Evolutionary conservation across 2,329 filamentous ascomycete species (phyloP), one percentile per base, ranked within the genome.

Genomic region (Claviceps humidiphila): DNA sequence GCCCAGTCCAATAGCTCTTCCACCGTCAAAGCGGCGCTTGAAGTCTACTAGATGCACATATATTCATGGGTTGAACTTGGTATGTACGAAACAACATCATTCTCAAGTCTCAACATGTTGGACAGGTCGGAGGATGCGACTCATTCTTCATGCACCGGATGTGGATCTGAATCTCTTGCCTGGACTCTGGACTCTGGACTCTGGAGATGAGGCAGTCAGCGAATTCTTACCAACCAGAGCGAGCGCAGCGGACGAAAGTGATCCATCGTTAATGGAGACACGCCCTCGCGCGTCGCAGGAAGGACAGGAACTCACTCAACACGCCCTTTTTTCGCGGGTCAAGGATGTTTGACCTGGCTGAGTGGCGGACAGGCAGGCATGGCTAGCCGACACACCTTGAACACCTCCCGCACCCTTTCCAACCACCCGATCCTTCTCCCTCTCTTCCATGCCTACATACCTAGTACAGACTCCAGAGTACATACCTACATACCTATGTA

Each of bases 361-460:
- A 16, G 20, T 43, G 20, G 42, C 13, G 20, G 42, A 24, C 20
- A 14, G 43, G 42, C 43, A 22, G 2, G 20, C 20, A 14, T 5
- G 20, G 11, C 42, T 14, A 45, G 16, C 14, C 43, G 42, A 44
- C 42, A 37, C 45, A 20, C 45, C 45, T 37, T 20, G 30, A 34
- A 22, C 20, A n/a, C n/a, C 38, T 2, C 39, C 30, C 48, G 62
- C 62, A 49, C 62, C 62, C 52, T 41, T 49, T 45, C 58, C 60
- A 59, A 61, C 55, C 40, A 39, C 51, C 47, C 42, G 59, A 59
- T 55, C 53, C 56, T 65, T 63, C 61, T 61, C 58, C 59, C 60
- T 63, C 64, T 57, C 60, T 63, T 64, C 63, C 54, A 63, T 58
- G 42, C 17, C 48, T 17, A 17, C 43, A 30, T 3, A 30, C 17